A percentile compares a stretch with the other conserved stretches of the same genome.
Conservation (phyloP, 2,329 filamentous ascomycete species). For the Aspergillus sp. region DNA sequence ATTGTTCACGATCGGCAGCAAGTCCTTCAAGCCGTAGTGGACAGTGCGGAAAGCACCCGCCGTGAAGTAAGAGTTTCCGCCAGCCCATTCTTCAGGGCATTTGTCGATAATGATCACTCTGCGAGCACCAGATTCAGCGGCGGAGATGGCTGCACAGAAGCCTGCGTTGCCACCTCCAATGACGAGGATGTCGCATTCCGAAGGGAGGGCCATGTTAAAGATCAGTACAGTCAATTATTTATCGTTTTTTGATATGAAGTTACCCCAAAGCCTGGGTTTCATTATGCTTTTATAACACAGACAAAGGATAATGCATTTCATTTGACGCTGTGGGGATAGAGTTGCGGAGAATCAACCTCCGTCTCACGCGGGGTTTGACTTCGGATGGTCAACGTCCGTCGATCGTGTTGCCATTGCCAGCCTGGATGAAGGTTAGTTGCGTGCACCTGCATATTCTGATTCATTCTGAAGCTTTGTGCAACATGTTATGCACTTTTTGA, state of each 20-base stretch:
- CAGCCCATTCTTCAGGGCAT: slow-evolving; percentile 54
- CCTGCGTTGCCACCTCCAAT: slow-evolving; percentile 63
- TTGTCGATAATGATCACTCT: slow-evolving; percentile 56
- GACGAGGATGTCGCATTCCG: slow-evolving; percentile 42
- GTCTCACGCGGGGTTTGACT: too few relatives aligned
- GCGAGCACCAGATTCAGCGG: slow-evolving; percentile 35
- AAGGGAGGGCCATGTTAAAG: slow-evolving; percentile 7
- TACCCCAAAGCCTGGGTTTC: too few relatives aligned
- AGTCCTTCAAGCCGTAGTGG: slow-evolving; percentile 51
- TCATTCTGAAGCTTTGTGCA: too few relatives aligned
- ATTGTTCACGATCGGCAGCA: slow-evolving; percentile 60
- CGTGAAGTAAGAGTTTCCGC: slow-evolving; percentile 63
- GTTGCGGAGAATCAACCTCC: too few relatives aligned
- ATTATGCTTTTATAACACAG: too few relatives aligned
- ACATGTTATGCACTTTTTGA: too few relatives aligned
- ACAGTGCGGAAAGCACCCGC: slow-evolving; percentile 59
- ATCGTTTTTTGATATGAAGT: not conserved
- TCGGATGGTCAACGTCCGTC: too few relatives aligned
- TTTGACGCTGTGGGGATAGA: too few relatives aligned
- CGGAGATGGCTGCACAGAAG: slow-evolving; percentile 56
- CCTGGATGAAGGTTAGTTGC: too few relatives aligned
- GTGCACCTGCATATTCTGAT: too few relatives aligned
- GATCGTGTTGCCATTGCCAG: too few relatives aligned
- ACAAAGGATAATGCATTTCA: too few relatives aligned
- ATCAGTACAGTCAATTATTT: not conserved